Evolutionary conservation across 768 basidiomycete species (phyloP).

Genomic region (Psilocybe sp.): DNA sequence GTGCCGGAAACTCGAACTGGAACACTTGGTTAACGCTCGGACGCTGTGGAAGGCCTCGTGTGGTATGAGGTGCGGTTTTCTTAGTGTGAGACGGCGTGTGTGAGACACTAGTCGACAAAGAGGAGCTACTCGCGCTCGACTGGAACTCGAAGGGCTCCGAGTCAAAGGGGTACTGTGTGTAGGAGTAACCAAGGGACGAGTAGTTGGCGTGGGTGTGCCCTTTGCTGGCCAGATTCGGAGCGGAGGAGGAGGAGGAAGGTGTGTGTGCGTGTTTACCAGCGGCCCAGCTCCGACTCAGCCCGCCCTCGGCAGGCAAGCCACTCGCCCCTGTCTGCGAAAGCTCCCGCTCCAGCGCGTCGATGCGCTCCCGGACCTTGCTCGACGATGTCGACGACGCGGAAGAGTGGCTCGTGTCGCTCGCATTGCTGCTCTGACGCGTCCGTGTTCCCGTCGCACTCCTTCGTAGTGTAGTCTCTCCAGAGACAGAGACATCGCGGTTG

Average conservation of each 20-base stretch:
- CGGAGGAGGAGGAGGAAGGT: background rate
- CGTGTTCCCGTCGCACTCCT: background rate
- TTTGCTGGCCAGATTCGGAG: background rate
- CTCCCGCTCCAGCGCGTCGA: slow-evolving; percentile 6
- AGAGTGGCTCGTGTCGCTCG: slow-evolving; percentile 11
- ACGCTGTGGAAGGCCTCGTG: slow-evolving; percentile 11
- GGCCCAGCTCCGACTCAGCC: background rate
- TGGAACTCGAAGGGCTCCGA: background rate
- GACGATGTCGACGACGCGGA: slow-evolving; percentile 1
- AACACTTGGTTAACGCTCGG: slow-evolving; percentile 17
- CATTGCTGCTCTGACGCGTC: slow-evolving; percentile 6
- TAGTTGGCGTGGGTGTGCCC: slow-evolving; percentile 9
- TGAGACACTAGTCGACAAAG: background rate
- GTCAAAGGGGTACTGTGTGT: background rate
- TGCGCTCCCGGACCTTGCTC: slow-evolving; percentile 10
- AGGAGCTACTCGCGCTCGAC: background rate
- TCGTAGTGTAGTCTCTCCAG: background rate
- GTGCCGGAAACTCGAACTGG: background rate
- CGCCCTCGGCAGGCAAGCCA: background rate
- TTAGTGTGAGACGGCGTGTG: background rate
- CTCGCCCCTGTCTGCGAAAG: background rate
- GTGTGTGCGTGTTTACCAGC: too few species aligned
- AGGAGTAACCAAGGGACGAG: slow-evolving; percentile 6
- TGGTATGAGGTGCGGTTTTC: background rate
- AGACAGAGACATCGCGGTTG: slow-evolving; percentile 5